Base-by-base conservation (phyloP, 345 rosid species). In the Triadica sebifera region DNA sequence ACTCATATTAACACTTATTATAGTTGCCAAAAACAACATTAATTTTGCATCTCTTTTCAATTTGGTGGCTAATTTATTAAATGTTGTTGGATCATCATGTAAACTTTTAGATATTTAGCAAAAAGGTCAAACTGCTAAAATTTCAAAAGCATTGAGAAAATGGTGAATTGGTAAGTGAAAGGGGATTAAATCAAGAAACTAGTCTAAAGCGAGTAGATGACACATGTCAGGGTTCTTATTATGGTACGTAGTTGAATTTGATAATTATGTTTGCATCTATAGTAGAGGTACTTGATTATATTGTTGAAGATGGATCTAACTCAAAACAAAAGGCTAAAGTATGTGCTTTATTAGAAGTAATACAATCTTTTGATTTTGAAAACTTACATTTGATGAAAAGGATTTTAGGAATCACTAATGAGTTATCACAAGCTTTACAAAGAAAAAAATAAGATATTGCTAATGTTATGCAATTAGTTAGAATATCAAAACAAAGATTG, bases 381-480 rank as follows among this genome's bases (percentile, higher is more conserved):
- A 74, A 6, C 39, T 68, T 50, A 9, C 5, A 59, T 15, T 49
- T 69, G 41, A 75, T 49, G 61, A 20, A 46, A 9, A 12, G n/a
- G 15, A 16, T 68, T 4, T 15, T 69, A 20, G 53, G 73, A 34
- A 68, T 75, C 4, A 68, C 55, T 17, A 15, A 65, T 77, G 62
- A 71, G 43, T 29, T 70, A 6, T 63, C 70, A 7, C 5, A 61
- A 13, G 56, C 46, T 16, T 70, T 76, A 5, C 17, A 63, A 70
- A 62, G 15, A 22, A 70, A 71, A 17, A 45, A 72, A 29, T 20
- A 71, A 66, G 45, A 71, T 16, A 77, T 71, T 12, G 67, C 58
- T 1, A 71, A 56, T 71, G 55, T 11, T 1, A 66, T 65, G 59
- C 0, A 6, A 7, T 58, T 65, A 1, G 59, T 56, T 16, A 29